phyloP scores from a whole-genome alignment of 305 asterid genomes.

The Solanum hybrid region DNA sequence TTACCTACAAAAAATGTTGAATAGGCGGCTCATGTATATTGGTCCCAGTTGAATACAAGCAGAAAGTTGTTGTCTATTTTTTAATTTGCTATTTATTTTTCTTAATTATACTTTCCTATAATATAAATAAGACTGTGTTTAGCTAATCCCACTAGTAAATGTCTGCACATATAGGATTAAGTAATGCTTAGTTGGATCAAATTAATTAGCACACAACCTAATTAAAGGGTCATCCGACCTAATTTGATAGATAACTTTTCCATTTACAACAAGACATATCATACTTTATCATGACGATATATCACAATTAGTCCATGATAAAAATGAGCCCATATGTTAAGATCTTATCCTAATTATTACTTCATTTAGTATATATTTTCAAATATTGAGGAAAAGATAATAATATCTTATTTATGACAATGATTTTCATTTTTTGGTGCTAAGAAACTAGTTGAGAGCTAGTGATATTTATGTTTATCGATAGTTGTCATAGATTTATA shows the following conservation, averaged over 20 bases:
- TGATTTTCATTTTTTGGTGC: background rate
- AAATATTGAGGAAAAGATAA: background rate
- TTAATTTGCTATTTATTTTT: background rate
- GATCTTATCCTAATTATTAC: background rate
- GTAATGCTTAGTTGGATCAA: background rate
- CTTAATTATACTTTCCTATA: background rate
- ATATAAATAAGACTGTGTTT: no score
- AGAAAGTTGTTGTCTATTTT: background rate
- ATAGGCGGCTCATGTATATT: background rate
- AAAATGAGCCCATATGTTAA: background rate
- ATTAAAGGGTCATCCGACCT: background rate
- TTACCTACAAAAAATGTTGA: background rate
- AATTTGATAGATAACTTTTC: background rate
- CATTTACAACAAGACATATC: background rate
- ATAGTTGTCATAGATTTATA: background rate
- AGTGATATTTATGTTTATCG: background rate
- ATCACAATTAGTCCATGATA: background rate
- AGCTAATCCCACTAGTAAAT: slow-evolving; percentile 2
- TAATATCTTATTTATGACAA: background rate
- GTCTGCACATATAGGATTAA: background rate
- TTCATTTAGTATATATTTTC: background rate
- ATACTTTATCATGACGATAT: background rate
- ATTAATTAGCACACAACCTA: background rate
- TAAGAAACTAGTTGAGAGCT: background rate
- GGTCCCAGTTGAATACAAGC: background rate